Percentiles rank a stretch among this genome's conserved stretches.
Evolutionary conservation across 805 yeast species (phyloP).

Genomic region (Kluyveromyces starmeri): DNA sequence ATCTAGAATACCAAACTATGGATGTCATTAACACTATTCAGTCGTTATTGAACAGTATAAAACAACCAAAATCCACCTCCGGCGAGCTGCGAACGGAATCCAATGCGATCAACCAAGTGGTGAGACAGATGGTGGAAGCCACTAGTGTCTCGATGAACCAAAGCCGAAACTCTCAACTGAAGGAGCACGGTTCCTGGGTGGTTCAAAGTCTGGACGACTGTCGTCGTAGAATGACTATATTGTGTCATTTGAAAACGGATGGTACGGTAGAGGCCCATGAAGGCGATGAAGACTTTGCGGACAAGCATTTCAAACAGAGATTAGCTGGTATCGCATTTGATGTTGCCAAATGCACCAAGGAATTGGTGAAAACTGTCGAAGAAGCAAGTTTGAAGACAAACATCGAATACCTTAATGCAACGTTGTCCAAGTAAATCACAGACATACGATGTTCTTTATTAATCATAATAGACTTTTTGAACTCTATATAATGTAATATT

Average conservation of each 20-base stretch:
- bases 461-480: not conserved
- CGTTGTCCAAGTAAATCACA: conserved; percentile 26
- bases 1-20: conserved; percentile 88
- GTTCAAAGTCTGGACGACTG: conserved; percentile 82
- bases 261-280: conserved; percentile 25
- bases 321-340: conserved; percentile 95
- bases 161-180: conserved; percentile 72
- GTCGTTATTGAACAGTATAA: conserved; percentile 64
- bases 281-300: conserved; percentile 61
- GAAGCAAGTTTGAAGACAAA: conserved; percentile 87
- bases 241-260: conserved; percentile 40
- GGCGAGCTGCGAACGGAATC: conserved; percentile 69
- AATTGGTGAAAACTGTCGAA: conserved; percentile 90
- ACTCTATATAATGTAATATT: not conserved
- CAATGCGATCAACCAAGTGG: conserved; percentile 66
- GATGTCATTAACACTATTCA: conserved; percentile 88
- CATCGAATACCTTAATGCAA: conserved; percentile 69
- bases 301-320: conserved; percentile 83
- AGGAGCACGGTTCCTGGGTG: conserved; percentile 88
- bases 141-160: conserved; percentile 83
- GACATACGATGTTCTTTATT: not conserved
- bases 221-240: conserved; percentile 66
- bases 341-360: conserved; percentile 93
- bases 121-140: conserved; percentile 82
- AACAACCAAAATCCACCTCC: conserved; percentile 65